phyloP scores from a whole-genome alignment of 2,329 filamentous ascomycete genomes.

The Neonectria hederae region DNA sequence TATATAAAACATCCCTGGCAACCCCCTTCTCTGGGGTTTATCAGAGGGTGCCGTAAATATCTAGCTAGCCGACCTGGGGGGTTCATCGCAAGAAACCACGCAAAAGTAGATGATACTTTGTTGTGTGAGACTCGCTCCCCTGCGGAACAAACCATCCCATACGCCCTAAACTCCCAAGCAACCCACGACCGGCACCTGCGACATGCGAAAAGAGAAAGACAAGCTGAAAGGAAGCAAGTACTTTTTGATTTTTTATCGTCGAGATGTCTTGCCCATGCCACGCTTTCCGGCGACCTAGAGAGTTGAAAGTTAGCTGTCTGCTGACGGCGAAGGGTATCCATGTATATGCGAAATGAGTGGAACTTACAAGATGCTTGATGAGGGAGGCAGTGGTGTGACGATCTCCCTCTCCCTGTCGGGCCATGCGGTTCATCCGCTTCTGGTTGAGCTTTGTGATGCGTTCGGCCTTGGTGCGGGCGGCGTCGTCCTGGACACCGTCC shows the following conservation, averaged over 20 bases:
- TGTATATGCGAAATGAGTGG: neutral
- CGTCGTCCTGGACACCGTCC: conserved; percentile 78
- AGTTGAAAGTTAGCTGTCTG: conserved; percentile 22
- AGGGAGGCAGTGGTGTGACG: conserved; percentile 84
- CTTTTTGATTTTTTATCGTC: conserved; percentile 61
- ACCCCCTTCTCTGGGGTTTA: conserved; percentile 12
- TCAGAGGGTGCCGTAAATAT: conserved; percentile 31
- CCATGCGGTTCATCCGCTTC: conserved; percentile 99
- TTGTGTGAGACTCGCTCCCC: conserved; percentile 12
- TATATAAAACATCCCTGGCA: conserved; percentile 31
- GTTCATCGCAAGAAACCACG: conserved; percentile 33
- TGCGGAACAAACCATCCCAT: conserved; percentile 31
- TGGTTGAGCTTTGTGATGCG: conserved; percentile 88
- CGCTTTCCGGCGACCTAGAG: conserved; percentile 86
- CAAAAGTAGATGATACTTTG: neutral
- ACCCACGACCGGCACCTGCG: conserved; percentile 33
- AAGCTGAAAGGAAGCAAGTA: conserved; percentile 34
- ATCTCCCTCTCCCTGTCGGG: conserved; percentile 95
- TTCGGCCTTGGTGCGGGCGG: conserved; percentile 80
- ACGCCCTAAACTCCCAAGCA: conserved; percentile 47
- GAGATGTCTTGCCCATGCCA: conserved; percentile 87
- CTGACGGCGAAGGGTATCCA: neutral
- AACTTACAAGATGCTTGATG: conserved; percentile 88
- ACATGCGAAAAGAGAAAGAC: conserved; percentile 38
- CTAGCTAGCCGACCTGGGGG: conserved; percentile 35